A percentile compares a stretch with the other conserved stretches of the same genome.
phyloP scores from a whole-genome alignment of 148 eudicot species.

The Chenopodium formosanum region DNA sequence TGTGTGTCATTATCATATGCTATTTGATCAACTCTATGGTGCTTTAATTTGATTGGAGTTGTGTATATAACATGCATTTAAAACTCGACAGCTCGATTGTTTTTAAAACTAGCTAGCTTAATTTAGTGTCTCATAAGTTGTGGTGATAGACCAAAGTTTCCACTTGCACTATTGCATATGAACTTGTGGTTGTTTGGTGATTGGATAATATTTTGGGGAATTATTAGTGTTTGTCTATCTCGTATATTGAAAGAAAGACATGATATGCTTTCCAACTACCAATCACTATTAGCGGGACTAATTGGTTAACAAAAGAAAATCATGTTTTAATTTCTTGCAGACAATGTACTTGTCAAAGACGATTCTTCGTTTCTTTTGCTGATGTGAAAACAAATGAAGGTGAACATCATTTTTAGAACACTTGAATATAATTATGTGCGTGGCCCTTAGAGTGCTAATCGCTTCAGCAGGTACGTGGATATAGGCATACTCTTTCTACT shows the following conservation, averaged over 20 bases:
- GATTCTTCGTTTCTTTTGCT: background rate
- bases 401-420: background rate
- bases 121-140: background rate
- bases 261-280: background rate
- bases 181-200: background rate
- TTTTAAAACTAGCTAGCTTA: background rate
- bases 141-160: background rate
- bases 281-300: background rate
- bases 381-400: background rate
- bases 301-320: background rate
- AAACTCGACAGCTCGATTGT: background rate
- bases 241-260: background rate
- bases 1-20: conserved; percentile 14
- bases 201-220: background rate
- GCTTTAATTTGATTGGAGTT: background rate
- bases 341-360: background rate
- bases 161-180: background rate
- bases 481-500: background rate
- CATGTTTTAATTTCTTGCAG: conserved; percentile 1
- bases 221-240: background rate
- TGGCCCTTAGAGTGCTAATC: background rate
- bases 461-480: background rate
- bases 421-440: background rate
- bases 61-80: background rate
- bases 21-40: conserved; percentile 3